Conservation (phyloP, 2,329 filamentous ascomycete species). For the Pseudomassariella vexata region DNA sequence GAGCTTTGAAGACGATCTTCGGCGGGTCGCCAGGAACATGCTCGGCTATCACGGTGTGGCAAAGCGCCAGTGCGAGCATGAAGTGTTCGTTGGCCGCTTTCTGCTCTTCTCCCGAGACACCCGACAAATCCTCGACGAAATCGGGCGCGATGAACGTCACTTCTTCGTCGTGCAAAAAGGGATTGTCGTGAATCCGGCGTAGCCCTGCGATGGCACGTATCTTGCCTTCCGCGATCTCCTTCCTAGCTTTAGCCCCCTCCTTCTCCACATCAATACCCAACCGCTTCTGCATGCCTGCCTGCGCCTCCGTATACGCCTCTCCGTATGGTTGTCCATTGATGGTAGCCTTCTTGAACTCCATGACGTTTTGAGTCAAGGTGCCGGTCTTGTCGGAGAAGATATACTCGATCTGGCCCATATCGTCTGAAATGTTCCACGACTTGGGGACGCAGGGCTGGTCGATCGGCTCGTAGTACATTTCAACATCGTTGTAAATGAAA, state of each 20-base stretch:
- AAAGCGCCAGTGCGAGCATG: slow-evolving; percentile 92
- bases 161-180: slow-evolving; percentile 83
- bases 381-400: slow-evolving; percentile 97
- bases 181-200: slow-evolving; percentile 77
- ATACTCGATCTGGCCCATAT: slow-evolving; percentile 96
- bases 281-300: slow-evolving; percentile 91
- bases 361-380: slow-evolving; percentile 85
- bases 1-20: slow-evolving; percentile 90
- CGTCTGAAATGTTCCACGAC: slow-evolving; percentile 98
- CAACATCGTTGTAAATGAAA: slow-evolving; percentile 93
- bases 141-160: slow-evolving; percentile 90
- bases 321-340: slow-evolving; percentile 96
- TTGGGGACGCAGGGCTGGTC: slow-evolving; percentile 96
- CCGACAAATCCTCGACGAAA: slow-evolving; percentile 77
- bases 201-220: slow-evolving; percentile 66
- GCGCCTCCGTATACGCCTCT: slow-evolving; percentile 95
- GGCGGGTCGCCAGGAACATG: slow-evolving; percentile 84
- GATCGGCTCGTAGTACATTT: slow-evolving; percentile 95
- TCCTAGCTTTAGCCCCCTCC: slow-evolving; percentile 65
- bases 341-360: slow-evolving; percentile 99
- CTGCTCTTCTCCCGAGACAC: slow-evolving; percentile 71
- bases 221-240: slow-evolving; percentile 76
- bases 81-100: slow-evolving; percentile 76
- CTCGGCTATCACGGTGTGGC: slow-evolving; percentile 93
- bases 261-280: slow-evolving; percentile 81